Percentiles rank a stretch among this genome's conserved stretches.
Conservation (phyloP, 2,329 filamentous ascomycete species). For the Arthroderma sp. region DNA sequence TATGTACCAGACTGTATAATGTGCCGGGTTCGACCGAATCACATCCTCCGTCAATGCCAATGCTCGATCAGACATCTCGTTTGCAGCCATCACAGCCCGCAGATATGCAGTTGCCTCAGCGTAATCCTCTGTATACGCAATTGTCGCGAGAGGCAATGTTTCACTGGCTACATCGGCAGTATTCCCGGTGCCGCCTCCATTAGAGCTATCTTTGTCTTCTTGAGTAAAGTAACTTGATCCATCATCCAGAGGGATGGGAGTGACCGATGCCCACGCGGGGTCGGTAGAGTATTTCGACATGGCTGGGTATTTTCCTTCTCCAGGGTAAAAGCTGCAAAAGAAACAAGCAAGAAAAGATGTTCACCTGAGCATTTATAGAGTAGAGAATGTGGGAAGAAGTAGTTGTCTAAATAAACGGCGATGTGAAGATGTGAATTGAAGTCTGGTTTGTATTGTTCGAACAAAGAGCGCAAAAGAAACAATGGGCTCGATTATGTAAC, state of each 20-base stretch:
- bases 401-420: too few species aligned
- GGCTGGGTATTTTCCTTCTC: background rate
- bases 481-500: background rate
- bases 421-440: background rate
- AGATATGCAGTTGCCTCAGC: slow-evolving; percentile 87
- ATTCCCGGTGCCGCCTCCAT: background rate
- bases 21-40: slow-evolving; percentile 85
- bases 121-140: slow-evolving; percentile 83
- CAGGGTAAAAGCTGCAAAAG: background rate
- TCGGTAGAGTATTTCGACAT: slow-evolving; percentile 44
- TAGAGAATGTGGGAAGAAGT: too few species aligned
- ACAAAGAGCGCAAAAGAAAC: background rate
- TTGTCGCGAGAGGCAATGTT: slow-evolving; percentile 66
- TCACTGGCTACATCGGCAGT: background rate
- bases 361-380: background rate
- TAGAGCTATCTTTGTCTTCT: background rate
- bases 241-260: slow-evolving; percentile 67
- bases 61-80: slow-evolving; percentile 69
- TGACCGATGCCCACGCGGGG: slow-evolving; percentile 67
- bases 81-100: slow-evolving; percentile 77
- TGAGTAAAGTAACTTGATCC: slow-evolving; percentile 36
- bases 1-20: slow-evolving; percentile 85
- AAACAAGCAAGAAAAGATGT: background rate
- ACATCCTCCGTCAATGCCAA: slow-evolving; percentile 77
- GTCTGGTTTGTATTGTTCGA: background rate